A percentile compares a stretch with the other conserved stretches of the same genome.
Evolutionary conservation across 164 flowering plant genomes (phyloP).

Genomic region (Nymphaea thermarum): DNA sequence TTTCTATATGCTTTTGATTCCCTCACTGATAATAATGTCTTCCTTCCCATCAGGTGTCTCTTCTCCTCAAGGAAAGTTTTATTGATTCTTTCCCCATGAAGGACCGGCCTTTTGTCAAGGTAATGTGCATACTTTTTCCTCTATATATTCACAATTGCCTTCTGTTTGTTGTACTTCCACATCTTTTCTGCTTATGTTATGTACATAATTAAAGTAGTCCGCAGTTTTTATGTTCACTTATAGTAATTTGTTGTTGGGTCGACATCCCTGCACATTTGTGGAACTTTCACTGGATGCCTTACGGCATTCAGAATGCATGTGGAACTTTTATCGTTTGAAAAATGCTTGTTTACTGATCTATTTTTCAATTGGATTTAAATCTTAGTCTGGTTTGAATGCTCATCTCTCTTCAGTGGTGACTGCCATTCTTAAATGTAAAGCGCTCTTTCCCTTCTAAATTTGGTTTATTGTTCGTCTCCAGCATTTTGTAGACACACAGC

Average conservation of each 20-base stretch:
- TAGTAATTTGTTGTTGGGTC: neutral
- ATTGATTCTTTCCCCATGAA: slow-evolving; percentile 68
- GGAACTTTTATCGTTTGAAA: neutral
- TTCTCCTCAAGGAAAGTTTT: slow-evolving; percentile 90
- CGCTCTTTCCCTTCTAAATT: neutral
- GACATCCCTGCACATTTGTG: neutral
- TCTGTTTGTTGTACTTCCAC: slow-evolving; percentile 1
- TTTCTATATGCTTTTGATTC: neutral
- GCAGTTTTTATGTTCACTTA: neutral
- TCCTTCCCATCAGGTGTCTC: slow-evolving; percentile 47
- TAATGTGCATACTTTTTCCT: slow-evolving; percentile 7
- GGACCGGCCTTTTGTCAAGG: slow-evolving; percentile 79
- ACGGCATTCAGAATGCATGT: too few species aligned
- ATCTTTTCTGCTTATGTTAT: neutral
- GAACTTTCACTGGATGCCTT: neutral
- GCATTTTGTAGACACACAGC: slow-evolving; percentile 79
- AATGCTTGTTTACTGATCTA: neutral
- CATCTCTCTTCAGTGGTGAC: neutral
- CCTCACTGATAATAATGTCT: neutral
- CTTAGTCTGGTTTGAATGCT: neutral
- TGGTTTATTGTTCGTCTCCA: slow-evolving; percentile 21
- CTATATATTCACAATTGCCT: neutral
- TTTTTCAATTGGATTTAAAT: neutral
- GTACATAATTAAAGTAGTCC: neutral
- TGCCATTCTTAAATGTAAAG: neutral